Base-by-base conservation (phyloP, 306 rosid species). In the Castanospermum australe region DNA sequence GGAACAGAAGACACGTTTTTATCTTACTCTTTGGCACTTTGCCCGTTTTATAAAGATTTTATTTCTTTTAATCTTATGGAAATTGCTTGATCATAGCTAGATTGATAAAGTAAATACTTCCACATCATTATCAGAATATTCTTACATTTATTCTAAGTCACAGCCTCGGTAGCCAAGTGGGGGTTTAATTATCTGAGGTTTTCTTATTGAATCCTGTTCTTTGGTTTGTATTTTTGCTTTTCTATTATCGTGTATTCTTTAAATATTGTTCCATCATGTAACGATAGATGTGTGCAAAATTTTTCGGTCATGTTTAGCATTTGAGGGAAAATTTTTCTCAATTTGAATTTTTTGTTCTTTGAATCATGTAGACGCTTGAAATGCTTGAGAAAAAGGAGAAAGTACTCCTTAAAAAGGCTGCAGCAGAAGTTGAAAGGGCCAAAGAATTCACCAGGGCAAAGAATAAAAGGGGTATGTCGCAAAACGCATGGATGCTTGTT, bases 331-430 rank as follows among this genome's bases (percentile, higher is more conserved):
- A 2, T 7, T 56, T 42, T 44, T 78, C 41, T 78, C 44, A 12
- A 69, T 35, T 76, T 41, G 55, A 72, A 11, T 64, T 20, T 62
- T 82, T 57, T 47, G 66, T 47, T 57, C 45, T 65, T 52, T 69
- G 75, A 63, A 73, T 80, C 64, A 39, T 87, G 78, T 82, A 96
- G 99, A 96, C 99, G 8, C 96, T 96, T 59, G 97, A 96, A 86
- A 93, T 96, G 99, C 91, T 96, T 8, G 99, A 96, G 91, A 96
- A 93, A 87, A 96, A 93, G 87, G 99, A 96, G 88, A 96, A 93
- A 60, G 93, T 93, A 28, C 91, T 96, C 6, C 42, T 82, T 38
- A 96, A 90, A 84, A 96, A 93, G 83, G 98, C 96, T 52, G 61
- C 84, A 10, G 85, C 82, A 10, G 99, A 96, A 81, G 98, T 96